Conservation (phyloP, 805 yeast genomes). For the Candida anglica region DNA sequence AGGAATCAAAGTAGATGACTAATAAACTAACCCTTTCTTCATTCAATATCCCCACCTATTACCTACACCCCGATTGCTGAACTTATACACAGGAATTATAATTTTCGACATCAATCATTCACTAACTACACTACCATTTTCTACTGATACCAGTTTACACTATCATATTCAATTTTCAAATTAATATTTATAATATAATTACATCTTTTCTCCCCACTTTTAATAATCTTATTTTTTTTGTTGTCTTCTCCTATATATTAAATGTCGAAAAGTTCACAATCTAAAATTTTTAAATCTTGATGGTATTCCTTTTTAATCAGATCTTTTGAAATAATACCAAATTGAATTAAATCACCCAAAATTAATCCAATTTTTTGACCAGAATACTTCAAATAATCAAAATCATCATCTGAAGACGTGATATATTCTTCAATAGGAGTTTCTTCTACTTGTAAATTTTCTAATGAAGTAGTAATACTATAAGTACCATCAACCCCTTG, state of each 20-base stretch:
- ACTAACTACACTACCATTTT: too few species aligned
- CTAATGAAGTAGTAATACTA: conserved; percentile 47
- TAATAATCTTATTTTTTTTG: too few species aligned
- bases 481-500: conserved; percentile 39
- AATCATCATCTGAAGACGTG: conserved; percentile 52
- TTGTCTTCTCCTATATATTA: too few species aligned
- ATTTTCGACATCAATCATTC: too few species aligned
- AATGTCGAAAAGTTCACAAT: conserved; percentile 23
- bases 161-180: too few species aligned
- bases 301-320: conserved; percentile 21
- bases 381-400: conserved; percentile 75
- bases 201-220: too few species aligned
- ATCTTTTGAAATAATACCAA: conserved; percentile 44
- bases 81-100: too few species aligned
- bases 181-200: too few species aligned
- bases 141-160: too few species aligned
- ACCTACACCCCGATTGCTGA: too few species aligned
- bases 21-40: too few species aligned
- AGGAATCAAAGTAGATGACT: not conserved
- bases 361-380: conserved; percentile 69
- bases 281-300: conserved; percentile 36
- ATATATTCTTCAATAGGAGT: conserved; percentile 21
- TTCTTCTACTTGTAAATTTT: conserved; percentile 15
- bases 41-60: too few species aligned
- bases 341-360: conserved; percentile 67